A percentile compares a stretch with the other conserved stretches of the same genome.
Conservation (phyloP, 352 stramenopile genomes). For the Globisporangium polare region DNA sequence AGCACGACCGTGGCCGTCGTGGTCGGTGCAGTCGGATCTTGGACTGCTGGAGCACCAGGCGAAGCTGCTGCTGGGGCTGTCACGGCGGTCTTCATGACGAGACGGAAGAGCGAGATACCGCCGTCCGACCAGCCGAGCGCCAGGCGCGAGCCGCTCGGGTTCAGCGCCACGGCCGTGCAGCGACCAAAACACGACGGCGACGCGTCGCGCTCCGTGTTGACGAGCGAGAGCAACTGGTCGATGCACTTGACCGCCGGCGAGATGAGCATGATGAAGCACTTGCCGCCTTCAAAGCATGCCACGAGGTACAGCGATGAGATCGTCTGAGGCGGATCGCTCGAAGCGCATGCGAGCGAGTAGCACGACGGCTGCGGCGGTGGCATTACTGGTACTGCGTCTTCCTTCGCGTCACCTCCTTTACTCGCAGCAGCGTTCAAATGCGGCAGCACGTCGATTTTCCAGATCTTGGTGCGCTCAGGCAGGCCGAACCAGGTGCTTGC, state of each 20-base stretch:
- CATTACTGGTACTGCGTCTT: conserved; percentile 9
- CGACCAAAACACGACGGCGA: conserved; percentile 26
- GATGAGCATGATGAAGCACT: conserved; percentile 79
- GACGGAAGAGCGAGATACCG: conserved; percentile 58
- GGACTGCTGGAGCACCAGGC: not conserved
- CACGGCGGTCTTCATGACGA: conserved; percentile 26
- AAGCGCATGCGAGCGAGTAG: conserved; percentile 50
- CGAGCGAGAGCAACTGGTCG: conserved; percentile 68
- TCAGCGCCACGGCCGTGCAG: conserved; percentile 47
- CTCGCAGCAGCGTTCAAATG: conserved; percentile 27
- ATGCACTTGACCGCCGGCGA: conserved; percentile 53
- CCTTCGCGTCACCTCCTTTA: not conserved
- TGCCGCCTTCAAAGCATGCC: conserved; percentile 70
- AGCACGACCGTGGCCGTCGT: conserved; percentile 14
- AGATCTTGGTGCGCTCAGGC: conserved; percentile 36
- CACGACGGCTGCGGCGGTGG: conserved; percentile 28
- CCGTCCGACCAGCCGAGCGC: conserved; percentile 76
- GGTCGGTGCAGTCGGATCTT: not conserved
- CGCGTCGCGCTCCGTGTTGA: conserved; percentile 51
- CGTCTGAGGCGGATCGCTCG: conserved; percentile 23
- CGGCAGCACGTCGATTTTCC: conserved; percentile 76
- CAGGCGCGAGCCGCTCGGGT: conserved; percentile 41
- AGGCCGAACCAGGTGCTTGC: conserved; percentile 31
- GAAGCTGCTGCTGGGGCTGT: not conserved
- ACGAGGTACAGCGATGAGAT: conserved; percentile 47